Evolutionary conservation across 1,284 basidiomycete genomes (phyloP), one percentile per base, ranked within the genome.

Genomic region (Cryptococcus neoformans): DNA sequence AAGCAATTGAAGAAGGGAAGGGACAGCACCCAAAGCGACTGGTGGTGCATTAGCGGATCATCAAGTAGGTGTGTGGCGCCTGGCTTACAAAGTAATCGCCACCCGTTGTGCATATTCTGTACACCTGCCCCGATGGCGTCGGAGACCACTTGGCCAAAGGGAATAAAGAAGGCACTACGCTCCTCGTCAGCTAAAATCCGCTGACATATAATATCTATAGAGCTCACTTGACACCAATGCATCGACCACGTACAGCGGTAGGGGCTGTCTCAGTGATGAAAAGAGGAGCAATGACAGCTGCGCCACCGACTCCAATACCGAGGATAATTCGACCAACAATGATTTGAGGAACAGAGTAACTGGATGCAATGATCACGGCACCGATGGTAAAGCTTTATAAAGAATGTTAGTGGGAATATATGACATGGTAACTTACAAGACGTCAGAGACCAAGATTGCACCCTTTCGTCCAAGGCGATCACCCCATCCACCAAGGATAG

Each of bases 401-500:
- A 34, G 21, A 21, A 21, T 21, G 21, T 21, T 21, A 21, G 21
- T 21, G 21, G 21, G 21, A 21, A 21, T 21, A 21, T 21, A 21
- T 21, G 21, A 21, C 21, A 21, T 21, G 21, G 21, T 38, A 35
- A 62, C 59, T 44, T 35, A 63, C 63, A 53, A 54, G 7, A 62
- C n/a, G 42, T 64, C 65, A 1, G 65, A 49, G n/a, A 66, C 55
- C 11, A 53, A 49, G 45, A 66, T 56, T n/a, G 47, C 21, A 57
- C 49, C 59, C 47, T 60, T 62, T 44, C 65, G 46, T 14, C 17
- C 57, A 49, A n/a, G 60, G 21, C 21, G 21, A 21, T 21, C 21
- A 21, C 21, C 21, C 21, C 71, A 76, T 12, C 73, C 51, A 6
- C 78, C 77, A 37, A 78, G 64, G 6, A 78, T 52, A 7, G 77